phyloP scores from a whole-genome alignment of 2,329 filamentous ascomycete genomes.

The Berkeleyomyces rouxiae region DNA sequence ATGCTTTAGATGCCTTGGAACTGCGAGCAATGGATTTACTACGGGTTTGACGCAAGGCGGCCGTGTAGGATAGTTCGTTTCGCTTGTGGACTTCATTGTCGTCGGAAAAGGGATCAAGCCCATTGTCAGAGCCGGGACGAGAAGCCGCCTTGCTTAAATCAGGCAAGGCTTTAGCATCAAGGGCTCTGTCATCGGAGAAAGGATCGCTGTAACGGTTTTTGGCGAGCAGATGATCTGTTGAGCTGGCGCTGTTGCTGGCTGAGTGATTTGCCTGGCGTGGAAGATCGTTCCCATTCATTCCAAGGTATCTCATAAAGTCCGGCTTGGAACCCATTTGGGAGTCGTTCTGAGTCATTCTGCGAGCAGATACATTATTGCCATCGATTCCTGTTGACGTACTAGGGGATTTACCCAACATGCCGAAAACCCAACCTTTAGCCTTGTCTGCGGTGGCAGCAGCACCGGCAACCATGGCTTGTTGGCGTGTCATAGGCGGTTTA shows the following conservation, averaged over 20 bases:
- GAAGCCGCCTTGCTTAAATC: not conserved
- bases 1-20: conserved; percentile 18
- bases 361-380: not conserved
- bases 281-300: conserved; percentile 27
- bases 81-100: conserved; percentile 26
- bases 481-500: conserved; percentile 8
- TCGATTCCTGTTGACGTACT: not conserved
- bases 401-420: conserved; percentile 10
- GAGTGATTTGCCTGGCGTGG: conserved; percentile 20
- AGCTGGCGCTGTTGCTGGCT: conserved; percentile 20
- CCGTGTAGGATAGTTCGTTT: conserved; percentile 27
- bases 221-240: conserved; percentile 25
- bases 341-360: not conserved
- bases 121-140: conserved; percentile 18
- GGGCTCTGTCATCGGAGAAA: conserved; percentile 32
- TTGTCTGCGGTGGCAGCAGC: conserved; percentile 20
- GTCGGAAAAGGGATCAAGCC: conserved; percentile 29
- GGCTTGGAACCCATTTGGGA: conserved; percentile 19
- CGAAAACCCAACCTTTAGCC: conserved; percentile 17
- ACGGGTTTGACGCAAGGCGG: conserved; percentile 33
- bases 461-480: conserved; percentile 18
- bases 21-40: conserved; percentile 23
- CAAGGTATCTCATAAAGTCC: conserved; percentile 28
- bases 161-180: conserved; percentile 20
- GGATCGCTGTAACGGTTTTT: conserved; percentile 27